Evolutionary conservation across 2,329 filamentous ascomycete genomes (phyloP), one percentile per base, ranked within the genome.

Genomic region (Pseudomassariella vexata): DNA sequence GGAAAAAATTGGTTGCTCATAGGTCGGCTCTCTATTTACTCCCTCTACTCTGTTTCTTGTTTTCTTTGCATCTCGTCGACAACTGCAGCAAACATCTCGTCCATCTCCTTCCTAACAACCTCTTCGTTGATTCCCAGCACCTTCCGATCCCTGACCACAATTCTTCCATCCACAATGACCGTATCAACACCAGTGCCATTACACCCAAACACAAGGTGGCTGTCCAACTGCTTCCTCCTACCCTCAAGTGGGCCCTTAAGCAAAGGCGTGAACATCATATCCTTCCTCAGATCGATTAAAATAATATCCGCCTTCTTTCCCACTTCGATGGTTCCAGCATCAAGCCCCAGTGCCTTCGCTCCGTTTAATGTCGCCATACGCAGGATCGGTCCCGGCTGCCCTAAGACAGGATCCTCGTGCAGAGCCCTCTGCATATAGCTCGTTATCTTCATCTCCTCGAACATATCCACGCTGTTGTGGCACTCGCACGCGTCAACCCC

Each of bases 401-500:
- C 40, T 15, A 49, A 12, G 0, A 19, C 28, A 4, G 45, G 34
- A 34, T 48, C 35, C 26, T 45, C 30, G 7, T 40, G 37, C 9
- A 35, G 30, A 3, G 37, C 47, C 9, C 44, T 33, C 34, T 47
- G 44, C 37, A 44, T 41, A 22, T 45, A 47, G 2, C 37, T 39
- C 12, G 41, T 44, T 20, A 48, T 42, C 30, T 49, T 49, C 44
- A 49, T 40, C 17, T 32, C 32, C 36, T 49, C 47, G 28, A 48
- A 49, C 45, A 49, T 47, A 24, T 49, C 46, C 4, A 36, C 38
- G 12, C 43, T 48, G 20, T 49, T 49, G 22, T 49, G 45, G 24
- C 46, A 48, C 33, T 49, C 46, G 20, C 40, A 47, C 12, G 45
- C 46, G 34, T 48, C 45, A 3, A 49, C 43, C 1, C 46, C 46